Conservation (phyloP, 768 basidiomycete genomes). For the Lentinus brumalis region DNA sequence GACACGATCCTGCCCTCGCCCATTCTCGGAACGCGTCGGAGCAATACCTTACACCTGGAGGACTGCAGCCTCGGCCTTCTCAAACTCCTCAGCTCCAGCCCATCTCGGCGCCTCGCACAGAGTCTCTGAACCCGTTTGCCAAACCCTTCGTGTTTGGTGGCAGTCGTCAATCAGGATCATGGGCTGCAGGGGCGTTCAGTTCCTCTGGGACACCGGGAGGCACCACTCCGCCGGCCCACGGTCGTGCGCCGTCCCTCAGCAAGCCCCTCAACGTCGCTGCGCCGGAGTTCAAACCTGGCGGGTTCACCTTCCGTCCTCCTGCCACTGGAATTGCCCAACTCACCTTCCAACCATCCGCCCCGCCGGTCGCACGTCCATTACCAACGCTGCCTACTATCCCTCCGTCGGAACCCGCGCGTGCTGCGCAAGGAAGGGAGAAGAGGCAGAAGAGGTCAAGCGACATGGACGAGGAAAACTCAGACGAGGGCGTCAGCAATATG, state of each 20-base stretch:
- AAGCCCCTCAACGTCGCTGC: slow-evolving; percentile 80
- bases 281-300: slow-evolving; percentile 76
- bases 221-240: slow-evolving; percentile 40
- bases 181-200: slow-evolving; percentile 30
- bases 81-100: slow-evolving; percentile 13
- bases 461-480: slow-evolving; percentile 35
- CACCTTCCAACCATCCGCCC: slow-evolving; percentile 35
- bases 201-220: slow-evolving; percentile 10
- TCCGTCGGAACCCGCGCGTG: slow-evolving; percentile 31
- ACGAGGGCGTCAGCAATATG: slow-evolving; percentile 50
- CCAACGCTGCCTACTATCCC: slow-evolving; percentile 36
- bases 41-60: slow-evolving; percentile 39
- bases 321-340: slow-evolving; percentile 60
- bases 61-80: slow-evolving; percentile 22
- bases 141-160: slow-evolving; percentile 83
- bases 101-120: slow-evolving; percentile 20
- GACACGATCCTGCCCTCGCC: slow-evolving; percentile 59
- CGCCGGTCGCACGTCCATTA: slow-evolving; percentile 38
- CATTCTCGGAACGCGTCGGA: slow-evolving; percentile 59
- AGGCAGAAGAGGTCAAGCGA: slow-evolving; percentile 59
- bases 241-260: slow-evolving; percentile 49
- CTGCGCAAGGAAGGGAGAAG: slow-evolving; percentile 79
- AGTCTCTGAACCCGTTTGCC: slow-evolving; percentile 72
- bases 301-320: slow-evolving; percentile 79
- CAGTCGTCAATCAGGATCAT: slow-evolving; percentile 37